Evolutionary conservation across 768 basidiomycete species (phyloP).

Genomic region (Leccinum longicurvipes): DNA sequence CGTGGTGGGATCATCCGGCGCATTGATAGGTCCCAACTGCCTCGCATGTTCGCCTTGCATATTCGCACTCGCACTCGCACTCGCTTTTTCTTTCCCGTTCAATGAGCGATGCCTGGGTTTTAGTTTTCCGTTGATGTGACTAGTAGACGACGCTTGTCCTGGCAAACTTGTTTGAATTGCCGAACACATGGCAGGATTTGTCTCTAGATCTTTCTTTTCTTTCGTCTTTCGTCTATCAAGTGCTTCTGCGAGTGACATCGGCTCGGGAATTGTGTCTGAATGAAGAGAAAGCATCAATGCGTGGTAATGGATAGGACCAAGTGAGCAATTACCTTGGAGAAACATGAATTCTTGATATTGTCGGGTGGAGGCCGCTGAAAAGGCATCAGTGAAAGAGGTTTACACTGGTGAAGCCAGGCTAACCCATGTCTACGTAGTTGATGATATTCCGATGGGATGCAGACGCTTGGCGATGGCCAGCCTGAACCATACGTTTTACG

Average conservation of each 20-base stretch:
- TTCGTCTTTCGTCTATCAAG: conserved; percentile 50
- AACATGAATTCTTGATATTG: conserved; percentile 71
- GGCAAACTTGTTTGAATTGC: conserved; percentile 28
- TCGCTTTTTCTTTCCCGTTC: conserved; percentile 31
- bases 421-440: conserved; percentile 76
- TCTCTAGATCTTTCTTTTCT: conserved; percentile 55
- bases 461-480: conserved; percentile 63
- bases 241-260: conserved; percentile 59
- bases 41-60: conserved; percentile 24
- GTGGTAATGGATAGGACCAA: neutral
- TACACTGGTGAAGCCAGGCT: conserved; percentile 20
- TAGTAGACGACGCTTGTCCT: conserved; percentile 17
- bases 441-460: conserved; percentile 56
- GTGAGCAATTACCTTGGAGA: conserved; percentile 50
- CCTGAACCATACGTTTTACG: conserved; percentile 69
- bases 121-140: conserved; percentile 31
- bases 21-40: conserved; percentile 17
- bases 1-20: conserved; percentile 17
- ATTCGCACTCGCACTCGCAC: conserved; percentile 33
- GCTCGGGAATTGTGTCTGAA: conserved; percentile 64
- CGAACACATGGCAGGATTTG: conserved; percentile 50
- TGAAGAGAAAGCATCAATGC: conserved; percentile 3
- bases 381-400: conserved; percentile 4
- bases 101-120: conserved; percentile 40
- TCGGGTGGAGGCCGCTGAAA: conserved; percentile 52